Base-by-base conservation (phyloP, 345 rosid genomes). In the Eucalyptus globulus region DNA sequence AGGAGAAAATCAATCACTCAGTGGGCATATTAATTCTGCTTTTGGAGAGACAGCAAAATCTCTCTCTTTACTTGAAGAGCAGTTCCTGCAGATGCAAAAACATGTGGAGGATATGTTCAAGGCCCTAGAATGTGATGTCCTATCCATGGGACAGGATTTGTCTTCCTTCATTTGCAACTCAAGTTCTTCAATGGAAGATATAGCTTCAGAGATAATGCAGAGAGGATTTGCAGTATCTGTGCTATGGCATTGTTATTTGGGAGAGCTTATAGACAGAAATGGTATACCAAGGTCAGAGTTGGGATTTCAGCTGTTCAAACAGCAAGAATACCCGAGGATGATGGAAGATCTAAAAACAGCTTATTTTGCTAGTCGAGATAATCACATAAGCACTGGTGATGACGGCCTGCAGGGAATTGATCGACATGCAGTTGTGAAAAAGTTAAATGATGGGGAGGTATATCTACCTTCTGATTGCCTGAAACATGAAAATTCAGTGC, bases 1-100 rank as follows among this genome's bases (percentile, higher is more conserved):
- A 91, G 89, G 90, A 85, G 98, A 96, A 88, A 94, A 94, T 80
- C 90, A 92, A 89, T 62, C 92, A 87, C 91, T 95, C 85, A 90
- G 89, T 90, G 95, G 93, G 88, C 94, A 93, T 90, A 53, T 92
- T 26, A 87, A 83, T 81, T 90, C 86, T 45, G 91, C 89, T 92
- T 88, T 94, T 88, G 86, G 43, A 87, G 99, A 94, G 93, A 90
- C 93, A 60, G 89, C 86, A 49, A 92, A 91, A 37, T 95, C 95
- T 80, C 83, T 96, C 56, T 93, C 98, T 92, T 91, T 88, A 56
- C 95, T 97, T 89, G 96, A 96, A 92, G 93, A 76, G 87, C 91
- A 87, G 88, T 93, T 95, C 91, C 92, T 86, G 90, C 95, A 96
- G 92, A 92, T 92, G 89, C 96, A 94, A 91, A 94, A 90, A 89